Evolutionary conservation across 495 filamentous ascomycete genomes (phyloP).

Genomic region (Parmelia sp.): DNA sequence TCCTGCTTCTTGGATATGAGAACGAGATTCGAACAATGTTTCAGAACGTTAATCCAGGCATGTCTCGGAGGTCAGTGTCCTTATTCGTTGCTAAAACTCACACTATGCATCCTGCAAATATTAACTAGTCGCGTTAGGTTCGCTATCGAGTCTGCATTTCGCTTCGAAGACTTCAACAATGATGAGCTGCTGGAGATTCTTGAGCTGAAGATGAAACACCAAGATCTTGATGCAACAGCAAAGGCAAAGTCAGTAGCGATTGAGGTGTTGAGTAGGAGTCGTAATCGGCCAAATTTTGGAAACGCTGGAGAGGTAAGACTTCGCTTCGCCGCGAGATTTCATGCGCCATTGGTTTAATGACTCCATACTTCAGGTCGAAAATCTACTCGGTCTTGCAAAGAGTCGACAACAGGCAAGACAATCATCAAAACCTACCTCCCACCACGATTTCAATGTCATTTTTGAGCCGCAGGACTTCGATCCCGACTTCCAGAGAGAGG

Average conservation of each 20-base stretch:
- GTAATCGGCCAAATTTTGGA: conserved; percentile 47
- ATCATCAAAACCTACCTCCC: conserved; percentile 23
- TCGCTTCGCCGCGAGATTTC: no score
- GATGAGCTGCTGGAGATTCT: conserved; percentile 53
- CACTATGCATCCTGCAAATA: not conserved
- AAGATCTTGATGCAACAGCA: conserved; percentile 39
- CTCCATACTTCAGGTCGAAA: conserved; percentile 44
- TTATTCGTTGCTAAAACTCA: no score
- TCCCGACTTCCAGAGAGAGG: conserved; percentile 52
- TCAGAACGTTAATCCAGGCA: conserved; percentile 70
- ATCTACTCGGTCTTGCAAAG: conserved; percentile 55
- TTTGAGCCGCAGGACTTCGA: conserved; percentile 66
- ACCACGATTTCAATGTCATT: conserved; percentile 30
- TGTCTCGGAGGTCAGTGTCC: conserved; percentile 41
- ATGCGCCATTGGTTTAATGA: no score
- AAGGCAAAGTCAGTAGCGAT: conserved; percentile 37
- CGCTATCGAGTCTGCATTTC: conserved; percentile 55
- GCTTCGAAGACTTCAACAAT: conserved; percentile 64
- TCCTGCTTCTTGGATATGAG: conserved; percentile 71
- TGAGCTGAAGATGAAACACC: conserved; percentile 47
- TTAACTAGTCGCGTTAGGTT: conserved; percentile 40
- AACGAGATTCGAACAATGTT: conserved; percentile 76
- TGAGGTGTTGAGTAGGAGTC: conserved; percentile 38
- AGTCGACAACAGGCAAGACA: conserved; percentile 48
- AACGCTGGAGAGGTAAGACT: conserved; percentile 43